These are phyloP conservation scores for Aspergillus vadensis DNA, from an alignment of 2,329 filamentous ascomycete genomes.

Conservation along the genomic window DNA sequence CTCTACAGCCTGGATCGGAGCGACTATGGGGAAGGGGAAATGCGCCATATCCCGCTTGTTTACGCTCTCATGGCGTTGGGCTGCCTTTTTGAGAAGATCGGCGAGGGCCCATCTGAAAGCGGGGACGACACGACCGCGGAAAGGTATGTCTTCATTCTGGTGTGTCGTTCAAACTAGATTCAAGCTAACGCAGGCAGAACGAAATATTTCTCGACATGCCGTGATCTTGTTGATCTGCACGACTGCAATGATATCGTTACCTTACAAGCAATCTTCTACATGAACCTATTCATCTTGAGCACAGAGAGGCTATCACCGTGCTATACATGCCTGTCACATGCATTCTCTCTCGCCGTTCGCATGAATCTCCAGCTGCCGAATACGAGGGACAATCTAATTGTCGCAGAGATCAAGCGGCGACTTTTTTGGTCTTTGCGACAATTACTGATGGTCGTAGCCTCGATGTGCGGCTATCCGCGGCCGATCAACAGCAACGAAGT, in stretches of 20 bases:
- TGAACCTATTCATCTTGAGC: conserved; percentile 14
- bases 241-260: conserved; percentile 13
- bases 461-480: conserved; percentile 9
- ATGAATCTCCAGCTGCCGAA: conserved; percentile 14
- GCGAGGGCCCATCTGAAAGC: neutral
- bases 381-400: neutral
- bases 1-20: conserved; percentile 11
- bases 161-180: neutral
- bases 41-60: conserved; percentile 7
- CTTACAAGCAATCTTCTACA: conserved; percentile 17
- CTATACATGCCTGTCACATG: conserved; percentile 14
- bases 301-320: conserved; percentile 7
- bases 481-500: conserved; percentile 10
- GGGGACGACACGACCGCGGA: neutral
- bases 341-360: conserved; percentile 14
- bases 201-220: conserved; percentile 11
- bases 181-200: neutral
- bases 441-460: conserved; percentile 8
- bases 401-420: neutral
- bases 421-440: conserved; percentile 15
- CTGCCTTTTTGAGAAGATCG: conserved; percentile 3
- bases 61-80: conserved; percentile 15
- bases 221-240: conserved; percentile 8
- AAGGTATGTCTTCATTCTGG: neutral
- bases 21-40: conserved; percentile 12